Base-by-base conservation (phyloP, 2,329 filamentous ascomycete species). In the Fusarium bactridioides region DNA sequence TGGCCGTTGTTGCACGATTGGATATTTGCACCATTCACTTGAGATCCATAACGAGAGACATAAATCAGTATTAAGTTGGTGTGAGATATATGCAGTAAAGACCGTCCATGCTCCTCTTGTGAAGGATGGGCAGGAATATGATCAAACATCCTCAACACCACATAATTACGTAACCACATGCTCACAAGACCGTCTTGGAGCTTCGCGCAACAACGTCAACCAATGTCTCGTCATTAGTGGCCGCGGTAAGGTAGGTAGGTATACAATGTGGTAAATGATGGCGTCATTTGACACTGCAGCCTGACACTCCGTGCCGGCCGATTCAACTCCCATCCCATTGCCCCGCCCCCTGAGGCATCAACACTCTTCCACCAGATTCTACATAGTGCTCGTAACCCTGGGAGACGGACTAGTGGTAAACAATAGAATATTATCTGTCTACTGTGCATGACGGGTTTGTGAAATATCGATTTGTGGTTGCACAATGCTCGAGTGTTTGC, bases 301-400 rank as follows among this genome's bases (percentile, higher is more conserved):
- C 29, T 29, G 16, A 25, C 19, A 43, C 29, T 54, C 43, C 19
- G 19, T 12, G 44, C 33, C 21, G 21, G 19, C 40, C 38, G 29
- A 29, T 48, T 21, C 38, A 37, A 23, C 12, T 33, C 38, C n/a
- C 33, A 3, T 31, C 44, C n/a, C 33, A 3, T 31, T 10, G 37
- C 25, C 25, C 27, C 21, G 40, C 61, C 44, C 38, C 40, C 38
- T 56, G 50, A 64, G 29, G 25, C 38, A 19, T 18, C 35, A 19
- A 33, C 58, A 69, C 64, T 58, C 51, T 57, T 69, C 58, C n/a
- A 58, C 35, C 12, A 69, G 5, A 45, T 54, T 69, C 57, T 53
- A 29, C 19, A 16, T 5, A 51, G 43, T 13, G 7, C 19, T 23
- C 12, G 35, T 64, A 58, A 9, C 29, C 23, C 23, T 11, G 11